Conservation (phyloP, 805 yeast genomes). For the Kluyveromyces aestuarii region DNA sequence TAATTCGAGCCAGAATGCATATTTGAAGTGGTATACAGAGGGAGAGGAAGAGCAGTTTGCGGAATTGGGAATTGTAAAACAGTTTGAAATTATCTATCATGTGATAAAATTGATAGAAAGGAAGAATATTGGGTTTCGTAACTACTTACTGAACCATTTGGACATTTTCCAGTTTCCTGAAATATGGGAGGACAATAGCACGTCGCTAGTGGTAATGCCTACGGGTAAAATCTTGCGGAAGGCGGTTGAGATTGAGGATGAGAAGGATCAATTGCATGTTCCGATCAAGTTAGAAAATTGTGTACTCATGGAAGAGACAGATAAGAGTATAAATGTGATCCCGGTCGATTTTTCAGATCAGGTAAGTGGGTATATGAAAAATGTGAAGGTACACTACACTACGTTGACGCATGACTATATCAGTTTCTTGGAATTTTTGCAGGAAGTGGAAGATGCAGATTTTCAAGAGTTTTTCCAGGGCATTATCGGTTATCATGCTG, state of each 20-base stretch:
- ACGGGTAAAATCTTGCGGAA: conserved; percentile 19
- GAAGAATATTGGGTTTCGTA: conserved; percentile 21
- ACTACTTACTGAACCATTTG: conserved; percentile 21
- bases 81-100: conserved; percentile 20
- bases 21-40: conserved; percentile 4
- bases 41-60: conserved; percentile 5
- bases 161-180: conserved; percentile 21
- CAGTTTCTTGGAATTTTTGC: conserved; percentile 13
- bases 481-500: conserved; percentile 13
- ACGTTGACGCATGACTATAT: conserved; percentile 21
- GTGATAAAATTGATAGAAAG: conserved; percentile 24
- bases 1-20: conserved; percentile 1
- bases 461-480: conserved; percentile 10
- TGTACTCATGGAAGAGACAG: conserved; percentile 16
- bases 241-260: conserved; percentile 3
- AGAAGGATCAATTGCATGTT: conserved; percentile 8
- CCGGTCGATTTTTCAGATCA: conserved; percentile 25
- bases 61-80: conserved; percentile 11
- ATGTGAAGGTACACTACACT: conserved; percentile 14
- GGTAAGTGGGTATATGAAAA: conserved; percentile 21
- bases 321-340: conserved; percentile 14
- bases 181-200: conserved; percentile 9
- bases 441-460: conserved; percentile 5
- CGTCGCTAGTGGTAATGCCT: conserved; percentile 17
- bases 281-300: conserved; percentile 25